These are phyloP conservation scores for Zygosaccharomyces gambellarensis DNA, from an alignment of 805 yeast genomes.

Conservation along the genomic window DNA sequence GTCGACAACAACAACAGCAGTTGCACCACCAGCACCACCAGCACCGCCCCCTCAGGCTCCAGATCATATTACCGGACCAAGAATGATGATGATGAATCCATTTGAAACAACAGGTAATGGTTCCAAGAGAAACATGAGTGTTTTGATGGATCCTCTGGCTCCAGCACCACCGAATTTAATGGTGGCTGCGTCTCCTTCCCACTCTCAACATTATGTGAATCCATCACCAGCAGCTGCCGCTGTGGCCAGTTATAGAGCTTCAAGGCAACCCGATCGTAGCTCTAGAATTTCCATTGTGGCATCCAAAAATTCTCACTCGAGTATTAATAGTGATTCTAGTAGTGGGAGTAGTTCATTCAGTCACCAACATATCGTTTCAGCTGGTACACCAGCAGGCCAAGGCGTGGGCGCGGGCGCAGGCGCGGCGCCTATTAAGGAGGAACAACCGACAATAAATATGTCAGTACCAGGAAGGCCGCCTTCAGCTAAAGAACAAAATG, in stretches of 20 bases:
- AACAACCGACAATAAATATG: background rate
- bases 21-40: background rate
- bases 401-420: conserved; percentile 5
- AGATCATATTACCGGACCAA: conserved; percentile 11
- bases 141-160: conserved; percentile 25
- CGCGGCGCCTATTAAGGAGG: conserved; percentile 5
- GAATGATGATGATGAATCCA: conserved; percentile 24
- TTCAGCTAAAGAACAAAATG: conserved; percentile 6
- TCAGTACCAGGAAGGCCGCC: conserved; percentile 1
- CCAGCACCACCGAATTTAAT: conserved; percentile 19
- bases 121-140: conserved; percentile 25
- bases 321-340: conserved; percentile 8
- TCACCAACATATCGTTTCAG: background rate
- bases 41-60: conserved; percentile 8
- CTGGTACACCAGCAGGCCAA: background rate
- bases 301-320: background rate
- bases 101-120: conserved; percentile 19
- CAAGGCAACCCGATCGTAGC: background rate
- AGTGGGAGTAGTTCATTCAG: conserved; percentile 5
- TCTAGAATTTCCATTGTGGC: background rate
- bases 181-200: conserved; percentile 3
- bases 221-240: conserved; percentile 6
- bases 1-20: background rate
- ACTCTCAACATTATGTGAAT: conserved; percentile 9
- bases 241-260: background rate